phyloP scores from a whole-genome alignment of 1,284 basidiomycete species.

The Sanghuangporus sanghuang region DNA sequence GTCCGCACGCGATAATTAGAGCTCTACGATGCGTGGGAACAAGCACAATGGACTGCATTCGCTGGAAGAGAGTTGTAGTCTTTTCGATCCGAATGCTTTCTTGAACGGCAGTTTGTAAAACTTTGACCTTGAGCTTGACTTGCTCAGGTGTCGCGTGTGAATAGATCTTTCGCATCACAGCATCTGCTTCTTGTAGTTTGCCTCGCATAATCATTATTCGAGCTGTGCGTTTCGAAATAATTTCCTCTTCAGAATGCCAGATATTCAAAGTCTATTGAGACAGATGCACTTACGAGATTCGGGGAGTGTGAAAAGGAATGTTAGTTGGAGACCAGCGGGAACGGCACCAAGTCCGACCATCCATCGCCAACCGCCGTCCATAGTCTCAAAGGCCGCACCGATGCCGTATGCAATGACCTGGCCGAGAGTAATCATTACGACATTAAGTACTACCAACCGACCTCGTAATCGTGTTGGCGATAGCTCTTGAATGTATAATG shows the following conservation, averaged over 20 bases:
- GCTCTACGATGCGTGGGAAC: slow-evolving; percentile 64
- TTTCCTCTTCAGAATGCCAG: background rate
- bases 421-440: slow-evolving; percentile 39
- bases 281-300: slow-evolving; percentile 58
- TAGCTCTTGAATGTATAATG: slow-evolving; percentile 81
- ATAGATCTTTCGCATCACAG: slow-evolving; percentile 63
- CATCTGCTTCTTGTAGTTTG: slow-evolving; percentile 41
- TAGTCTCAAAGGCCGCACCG: slow-evolving; percentile 65
- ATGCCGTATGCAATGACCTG: slow-evolving; percentile 78
- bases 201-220: slow-evolving; percentile 65
- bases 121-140: slow-evolving; percentile 62
- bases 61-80: slow-evolving; percentile 55
- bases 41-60: slow-evolving; percentile 48
- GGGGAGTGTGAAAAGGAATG: slow-evolving; percentile 61
- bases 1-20: slow-evolving; percentile 68
- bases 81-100: slow-evolving; percentile 59
- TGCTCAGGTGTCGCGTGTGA: slow-evolving; percentile 57
- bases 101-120: slow-evolving; percentile 56
- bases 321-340: slow-evolving; percentile 62
- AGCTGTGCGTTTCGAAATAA: slow-evolving; percentile 35
- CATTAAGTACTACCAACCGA: slow-evolving; percentile 66
- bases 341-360: slow-evolving; percentile 76
- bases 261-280: background rate
- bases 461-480: slow-evolving; percentile 73
- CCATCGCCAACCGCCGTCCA: slow-evolving; percentile 71